Conservation (phyloP, 2,329 filamentous ascomycete genomes). For the Phoma sp. region DNA sequence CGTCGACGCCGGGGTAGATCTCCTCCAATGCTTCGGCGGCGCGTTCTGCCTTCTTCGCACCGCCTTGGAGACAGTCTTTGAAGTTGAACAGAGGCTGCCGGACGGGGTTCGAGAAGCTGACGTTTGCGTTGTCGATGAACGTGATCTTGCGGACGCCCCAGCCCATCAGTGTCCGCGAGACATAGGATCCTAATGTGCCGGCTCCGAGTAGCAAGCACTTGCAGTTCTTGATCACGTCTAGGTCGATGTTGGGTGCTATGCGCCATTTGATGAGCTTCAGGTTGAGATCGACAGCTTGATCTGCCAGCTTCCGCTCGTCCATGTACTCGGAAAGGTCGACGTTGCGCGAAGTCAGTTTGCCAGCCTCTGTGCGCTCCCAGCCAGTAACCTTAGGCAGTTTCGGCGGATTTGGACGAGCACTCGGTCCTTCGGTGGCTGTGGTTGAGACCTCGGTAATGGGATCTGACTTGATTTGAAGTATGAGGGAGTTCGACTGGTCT, state of each 20-base stretch:
- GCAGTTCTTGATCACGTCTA: slow-evolving; percentile 87
- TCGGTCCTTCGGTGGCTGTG: slow-evolving; percentile 13
- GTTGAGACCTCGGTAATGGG: slow-evolving; percentile 13
- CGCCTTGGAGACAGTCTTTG: slow-evolving; percentile 84
- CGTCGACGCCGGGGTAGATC: slow-evolving; percentile 90
- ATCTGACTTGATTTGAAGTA: slow-evolving; percentile 61
- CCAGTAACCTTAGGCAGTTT: slow-evolving; percentile 89
- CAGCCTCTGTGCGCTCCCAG: slow-evolving; percentile 84
- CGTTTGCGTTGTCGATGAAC: slow-evolving; percentile 90
- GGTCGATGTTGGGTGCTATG: slow-evolving; percentile 83
- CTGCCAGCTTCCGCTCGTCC: slow-evolving; percentile 85
- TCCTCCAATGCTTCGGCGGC: slow-evolving; percentile 81
- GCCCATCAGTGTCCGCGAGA: slow-evolving; percentile 87
- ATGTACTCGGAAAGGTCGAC: slow-evolving; percentile 91
- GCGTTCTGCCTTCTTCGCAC: slow-evolving; percentile 79
- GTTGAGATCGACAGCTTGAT: slow-evolving; percentile 94
- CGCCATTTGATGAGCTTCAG: slow-evolving; percentile 99
- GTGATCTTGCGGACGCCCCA: slow-evolving; percentile 97
- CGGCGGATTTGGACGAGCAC: slow-evolving; percentile 38
- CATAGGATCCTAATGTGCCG: slow-evolving; percentile 91
- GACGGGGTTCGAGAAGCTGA: slow-evolving; percentile 96
- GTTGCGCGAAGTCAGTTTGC: slow-evolving; percentile 77
- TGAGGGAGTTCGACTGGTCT: slow-evolving; percentile 81
- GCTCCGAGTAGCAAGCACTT: slow-evolving; percentile 91
- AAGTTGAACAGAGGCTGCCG: slow-evolving; percentile 92